These are phyloP conservation scores for Tolypocladium amazonense DNA, from an alignment of 2,329 filamentous ascomycete species.

Conservation along the genomic window DNA sequence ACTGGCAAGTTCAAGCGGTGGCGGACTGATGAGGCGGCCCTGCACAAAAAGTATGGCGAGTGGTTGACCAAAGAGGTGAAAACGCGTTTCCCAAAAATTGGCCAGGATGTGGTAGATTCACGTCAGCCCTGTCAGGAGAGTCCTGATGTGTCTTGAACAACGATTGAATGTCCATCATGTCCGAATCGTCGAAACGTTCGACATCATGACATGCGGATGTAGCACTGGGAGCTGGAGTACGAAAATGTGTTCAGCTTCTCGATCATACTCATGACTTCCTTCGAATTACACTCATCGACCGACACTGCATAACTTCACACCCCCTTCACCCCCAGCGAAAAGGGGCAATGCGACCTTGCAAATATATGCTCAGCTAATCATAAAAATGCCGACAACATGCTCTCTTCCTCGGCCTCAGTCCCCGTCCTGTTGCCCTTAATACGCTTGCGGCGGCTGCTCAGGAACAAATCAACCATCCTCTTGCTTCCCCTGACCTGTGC, in stretches of 20 bases:
- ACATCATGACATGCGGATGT: no score
- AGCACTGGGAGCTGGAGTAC: neutral
- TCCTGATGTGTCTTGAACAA: conserved; percentile 2
- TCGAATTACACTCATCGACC: neutral
- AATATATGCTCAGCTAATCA: conserved; percentile 3
- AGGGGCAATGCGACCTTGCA: neutral
- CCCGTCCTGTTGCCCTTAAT: conserved; percentile 22
- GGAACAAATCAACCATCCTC: conserved; percentile 43
- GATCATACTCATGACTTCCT: neutral
- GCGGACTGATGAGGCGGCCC: conserved; percentile 36
- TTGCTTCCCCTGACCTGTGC: conserved; percentile 32
- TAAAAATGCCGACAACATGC: conserved; percentile 20
- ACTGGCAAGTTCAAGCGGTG: conserved; percentile 33
- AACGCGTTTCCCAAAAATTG: conserved; percentile 19
- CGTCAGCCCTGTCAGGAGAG: no score
- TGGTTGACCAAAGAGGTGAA: conserved; percentile 26
- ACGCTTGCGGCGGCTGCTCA: conserved; percentile 35
- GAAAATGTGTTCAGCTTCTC: neutral
- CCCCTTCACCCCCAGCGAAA: neutral
- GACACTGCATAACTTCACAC: neutral
- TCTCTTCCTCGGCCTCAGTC: conserved; percentile 12
- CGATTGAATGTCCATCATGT: neutral
- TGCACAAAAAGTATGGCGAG: conserved; percentile 25
- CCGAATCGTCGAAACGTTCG: no score
- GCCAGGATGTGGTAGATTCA: conserved; percentile 32